Conservation (phyloP, 2,329 filamentous ascomycete genomes). For the Pseudonectria buxi region DNA sequence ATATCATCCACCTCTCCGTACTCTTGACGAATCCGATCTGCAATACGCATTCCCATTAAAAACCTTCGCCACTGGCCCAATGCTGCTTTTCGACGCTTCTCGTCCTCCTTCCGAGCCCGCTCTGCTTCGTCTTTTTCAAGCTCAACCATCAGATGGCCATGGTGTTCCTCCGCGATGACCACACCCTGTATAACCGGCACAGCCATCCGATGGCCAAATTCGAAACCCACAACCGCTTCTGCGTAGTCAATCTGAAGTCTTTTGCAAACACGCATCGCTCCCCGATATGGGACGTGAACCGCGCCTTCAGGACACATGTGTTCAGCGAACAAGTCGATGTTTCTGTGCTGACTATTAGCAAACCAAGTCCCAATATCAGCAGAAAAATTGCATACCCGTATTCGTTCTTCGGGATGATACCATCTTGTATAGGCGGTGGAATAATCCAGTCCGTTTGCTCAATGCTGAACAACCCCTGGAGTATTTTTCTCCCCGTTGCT, state of each 20-base stretch:
- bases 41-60: conserved; percentile 75
- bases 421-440: conserved; percentile 75
- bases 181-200: conserved; percentile 88
- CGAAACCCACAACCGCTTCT: conserved; percentile 92
- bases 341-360: conserved; percentile 35
- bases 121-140: conserved; percentile 74
- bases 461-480: conserved; percentile 77
- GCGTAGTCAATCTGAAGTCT: conserved; percentile 81
- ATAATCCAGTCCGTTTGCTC: conserved; percentile 96
- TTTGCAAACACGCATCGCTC: conserved; percentile 73
- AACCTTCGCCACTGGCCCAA: conserved; percentile 81
- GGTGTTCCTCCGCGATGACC: conserved; percentile 76
- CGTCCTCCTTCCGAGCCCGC: conserved; percentile 69
- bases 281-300: conserved; percentile 73
- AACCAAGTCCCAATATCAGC: too few species aligned
- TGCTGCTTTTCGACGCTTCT: conserved; percentile 69
- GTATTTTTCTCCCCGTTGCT: conserved; percentile 70
- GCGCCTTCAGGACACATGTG: conserved; percentile 87
- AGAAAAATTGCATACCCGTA: conserved; percentile 57
- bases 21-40: conserved; percentile 67
- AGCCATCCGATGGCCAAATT: conserved; percentile 91
- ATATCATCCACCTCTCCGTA: conserved; percentile 58
- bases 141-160: conserved; percentile 66
- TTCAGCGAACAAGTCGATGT: conserved; percentile 91
- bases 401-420: conserved; percentile 84